Base-by-base conservation (phyloP, 2,329 filamentous ascomycete genomes). In the Ascocoryne sarcoides region DNA sequence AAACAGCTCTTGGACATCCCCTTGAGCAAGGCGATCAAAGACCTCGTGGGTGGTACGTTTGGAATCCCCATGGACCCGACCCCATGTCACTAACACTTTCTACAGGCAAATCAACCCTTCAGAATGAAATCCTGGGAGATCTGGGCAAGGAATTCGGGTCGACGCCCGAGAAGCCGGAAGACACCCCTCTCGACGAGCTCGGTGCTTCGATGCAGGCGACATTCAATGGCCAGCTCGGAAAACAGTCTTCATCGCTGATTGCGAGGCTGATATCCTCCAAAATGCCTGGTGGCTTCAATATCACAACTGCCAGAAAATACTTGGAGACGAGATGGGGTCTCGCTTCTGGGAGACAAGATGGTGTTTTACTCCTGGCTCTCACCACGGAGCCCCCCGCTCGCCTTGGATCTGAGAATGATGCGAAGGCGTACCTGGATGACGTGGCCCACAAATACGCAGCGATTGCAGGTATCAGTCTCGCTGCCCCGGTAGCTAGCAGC, bases 201-300 rank as follows among this genome's bases (percentile, higher is more conserved):
- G 85, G 89, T 70, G 87, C 85, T 40, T 73, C 92, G 7, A 95
- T 98, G 84, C 92, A 98, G 67, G 82, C 86, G 34, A 96, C 90
- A n/a, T 98, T 98, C 69, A 92, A 95, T 66, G 92, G 92, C 54
- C 90, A 95, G 67, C 79, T 98, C 46, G 92, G 92, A 64, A 98
- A 98, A 68, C 89, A 95, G 55, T 94, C 92, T 0, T 83, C 85
- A 39, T 93, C 89, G 2, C 76, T 98, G 42, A 83, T 98, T 62
- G 92, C 92, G 36, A 83, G 92, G 53, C 71, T 98, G 61, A 92
- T 98, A 32, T 96, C 92, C 2, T 95, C 92, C 20, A 98, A 98
- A 69, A 98, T 98, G 92, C 92, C 92, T 35, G 92, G 90, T 69
- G 92, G 92, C 47, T 98, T 98, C 77, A 98, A 96, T 64, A 96